Percentiles rank a stretch among this genome's conserved stretches.
phyloP scores from a whole-genome alignment of 805 yeast genomes.

The Wickerhamiella kurtzmanii region DNA sequence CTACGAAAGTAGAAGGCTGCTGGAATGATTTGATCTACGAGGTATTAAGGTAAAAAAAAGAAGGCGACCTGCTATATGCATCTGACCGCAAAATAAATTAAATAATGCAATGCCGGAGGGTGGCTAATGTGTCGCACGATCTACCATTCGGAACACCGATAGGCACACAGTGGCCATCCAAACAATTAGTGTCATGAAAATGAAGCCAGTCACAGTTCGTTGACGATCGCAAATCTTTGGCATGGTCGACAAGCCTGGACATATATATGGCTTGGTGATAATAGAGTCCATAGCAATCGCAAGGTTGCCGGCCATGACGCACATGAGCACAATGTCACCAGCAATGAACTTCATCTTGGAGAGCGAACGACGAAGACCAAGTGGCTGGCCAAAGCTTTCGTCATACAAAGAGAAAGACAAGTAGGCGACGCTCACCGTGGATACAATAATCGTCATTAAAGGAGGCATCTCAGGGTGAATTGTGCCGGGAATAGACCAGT shows the following conservation, averaged over 20 bases:
- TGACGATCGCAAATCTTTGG: constrained; percentile 62
- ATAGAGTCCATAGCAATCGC: constrained; percentile 76
- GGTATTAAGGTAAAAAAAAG: too few relatives aligned
- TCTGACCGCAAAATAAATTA: background rate
- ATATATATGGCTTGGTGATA: constrained; percentile 11
- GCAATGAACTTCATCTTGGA: constrained; percentile 70
- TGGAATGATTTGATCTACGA: too few relatives aligned
- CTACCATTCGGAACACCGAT: constrained; percentile 71
- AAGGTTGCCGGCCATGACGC: constrained; percentile 76
- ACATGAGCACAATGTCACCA: constrained; percentile 75
- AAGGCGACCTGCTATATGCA: too few relatives aligned
- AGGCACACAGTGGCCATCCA: constrained; percentile 83
- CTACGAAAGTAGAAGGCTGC: too few relatives aligned
- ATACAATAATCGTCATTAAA: constrained; percentile 81
- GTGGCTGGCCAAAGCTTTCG: constrained; percentile 82
- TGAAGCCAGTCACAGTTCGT: constrained; percentile 60
- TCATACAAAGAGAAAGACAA: constrained; percentile 73
- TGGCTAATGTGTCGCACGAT: constrained; percentile 25
- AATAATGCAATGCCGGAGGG: background rate
- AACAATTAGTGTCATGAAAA: constrained; percentile 57
- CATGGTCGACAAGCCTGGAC: constrained; percentile 13
- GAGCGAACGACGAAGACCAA: constrained; percentile 76
- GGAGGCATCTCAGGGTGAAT: constrained; percentile 46
- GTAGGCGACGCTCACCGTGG: constrained; percentile 63
- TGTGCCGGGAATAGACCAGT: background rate